phyloP scores from a whole-genome alignment of 805 yeast species.

The Wickerhamomyces xylosicus region DNA sequence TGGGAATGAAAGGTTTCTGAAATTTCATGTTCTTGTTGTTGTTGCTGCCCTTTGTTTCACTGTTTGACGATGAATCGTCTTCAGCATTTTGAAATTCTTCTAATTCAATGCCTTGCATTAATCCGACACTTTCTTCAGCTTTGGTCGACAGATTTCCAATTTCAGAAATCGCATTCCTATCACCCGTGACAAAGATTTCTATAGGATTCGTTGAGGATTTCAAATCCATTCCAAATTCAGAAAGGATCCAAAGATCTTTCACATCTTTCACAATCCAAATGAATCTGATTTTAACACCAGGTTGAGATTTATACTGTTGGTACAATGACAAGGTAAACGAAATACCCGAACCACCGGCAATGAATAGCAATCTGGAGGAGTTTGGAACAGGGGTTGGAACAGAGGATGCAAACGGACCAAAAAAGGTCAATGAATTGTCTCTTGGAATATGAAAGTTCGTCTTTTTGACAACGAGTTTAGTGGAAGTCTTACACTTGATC shows the following conservation, averaged over 20 bases:
- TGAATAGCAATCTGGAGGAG: constrained; percentile 38
- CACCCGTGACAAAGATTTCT: constrained; percentile 29
- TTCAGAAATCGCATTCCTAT: neutral
- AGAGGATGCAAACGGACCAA: constrained; percentile 32
- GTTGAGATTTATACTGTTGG: constrained; percentile 25
- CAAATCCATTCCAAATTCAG: constrained; percentile 19
- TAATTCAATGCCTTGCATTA: neutral
- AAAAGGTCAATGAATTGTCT: constrained; percentile 26
- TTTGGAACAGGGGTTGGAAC: constrained; percentile 34
- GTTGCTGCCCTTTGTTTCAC: neutral
- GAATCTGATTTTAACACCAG: constrained; percentile 25
- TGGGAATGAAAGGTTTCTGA: neutral
- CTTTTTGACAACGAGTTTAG: constrained; percentile 34
- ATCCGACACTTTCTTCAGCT: neutral
- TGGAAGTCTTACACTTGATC: neutral
- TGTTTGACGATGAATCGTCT: neutral
- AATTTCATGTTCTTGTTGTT: too few species aligned
- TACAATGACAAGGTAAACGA: constrained; percentile 50
- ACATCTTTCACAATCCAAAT: constrained; percentile 45
- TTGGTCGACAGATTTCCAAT: too few species aligned
- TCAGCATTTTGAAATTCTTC: neutral
- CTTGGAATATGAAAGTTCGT: constrained; percentile 24
- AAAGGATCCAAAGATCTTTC: constrained; percentile 36
- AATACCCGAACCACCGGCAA: constrained; percentile 70
- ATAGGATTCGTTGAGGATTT: constrained; percentile 16